A percentile compares a stretch with the other conserved stretches of the same genome.
Evolutionary conservation across 2,329 filamentous ascomycete species (phyloP).

Genomic region (Fonsecaea erecta): DNA sequence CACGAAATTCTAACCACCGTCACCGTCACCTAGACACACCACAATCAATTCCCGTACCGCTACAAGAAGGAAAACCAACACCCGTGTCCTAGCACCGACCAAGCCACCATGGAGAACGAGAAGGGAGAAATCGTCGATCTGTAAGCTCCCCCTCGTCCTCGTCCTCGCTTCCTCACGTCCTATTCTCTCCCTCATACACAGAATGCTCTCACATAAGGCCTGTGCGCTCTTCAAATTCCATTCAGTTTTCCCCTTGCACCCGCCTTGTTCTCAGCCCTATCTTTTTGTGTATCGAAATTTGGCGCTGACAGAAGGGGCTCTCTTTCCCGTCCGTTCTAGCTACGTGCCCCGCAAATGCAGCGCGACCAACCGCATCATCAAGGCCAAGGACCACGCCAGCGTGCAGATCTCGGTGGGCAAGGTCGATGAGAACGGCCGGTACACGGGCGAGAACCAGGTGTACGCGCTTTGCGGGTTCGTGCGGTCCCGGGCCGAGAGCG

Average conservation of each 20-base stretch:
- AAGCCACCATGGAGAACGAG: constrained; percentile 96
- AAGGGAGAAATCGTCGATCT: constrained; percentile 99
- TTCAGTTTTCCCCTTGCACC: no score
- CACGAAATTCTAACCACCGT: neutral
- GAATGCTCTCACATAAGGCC: no score
- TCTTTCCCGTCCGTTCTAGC: constrained; percentile 57
- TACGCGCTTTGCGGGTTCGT: constrained; percentile 98
- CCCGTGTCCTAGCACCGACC: neutral
- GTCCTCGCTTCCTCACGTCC: neutral
- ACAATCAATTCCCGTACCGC: neutral
- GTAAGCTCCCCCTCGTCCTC: constrained; percentile 57
- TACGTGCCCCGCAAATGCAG: constrained; percentile 99
- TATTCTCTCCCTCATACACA: neutral
- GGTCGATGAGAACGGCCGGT: constrained; percentile 98
- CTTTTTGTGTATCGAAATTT: no score
- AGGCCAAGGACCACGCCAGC: constrained; percentile 99
- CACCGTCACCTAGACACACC: neutral
- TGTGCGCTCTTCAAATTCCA: no score
- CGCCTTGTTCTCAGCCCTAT: no score
- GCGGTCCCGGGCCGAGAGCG: constrained; percentile 95
- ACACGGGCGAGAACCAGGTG: constrained; percentile 95
- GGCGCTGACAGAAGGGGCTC: neutral
- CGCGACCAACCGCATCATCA: constrained; percentile 99
- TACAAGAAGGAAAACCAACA: neutral
- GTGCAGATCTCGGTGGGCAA: constrained; percentile 97